Conservation (phyloP, 305 asterid genomes). For the Fraxinus velutina region DNA sequence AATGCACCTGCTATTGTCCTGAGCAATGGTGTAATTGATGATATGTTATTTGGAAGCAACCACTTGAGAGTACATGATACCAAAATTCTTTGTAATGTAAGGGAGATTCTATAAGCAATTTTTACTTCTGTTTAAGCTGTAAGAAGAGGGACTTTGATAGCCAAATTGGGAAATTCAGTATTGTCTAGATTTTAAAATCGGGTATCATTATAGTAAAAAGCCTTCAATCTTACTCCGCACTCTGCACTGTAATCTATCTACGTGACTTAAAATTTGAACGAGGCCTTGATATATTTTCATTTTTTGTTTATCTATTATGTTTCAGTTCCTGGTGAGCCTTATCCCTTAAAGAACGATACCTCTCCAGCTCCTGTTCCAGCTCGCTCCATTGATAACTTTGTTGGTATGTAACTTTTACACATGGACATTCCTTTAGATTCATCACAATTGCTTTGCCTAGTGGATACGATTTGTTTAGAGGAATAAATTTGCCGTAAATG, state of each 20-base stretch:
- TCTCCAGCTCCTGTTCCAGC: constrained; percentile 66
- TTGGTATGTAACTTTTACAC: constrained; percentile 44
- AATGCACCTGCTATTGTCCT: neutral
- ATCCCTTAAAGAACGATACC: constrained; percentile 41
- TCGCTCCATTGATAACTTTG: constrained; percentile 47
- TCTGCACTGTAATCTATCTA: neutral
- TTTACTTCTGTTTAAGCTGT: neutral
- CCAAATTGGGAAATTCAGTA: neutral
- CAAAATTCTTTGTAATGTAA: neutral
- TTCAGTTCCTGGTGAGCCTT: constrained; percentile 86
- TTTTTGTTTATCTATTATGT: constrained; percentile 16
- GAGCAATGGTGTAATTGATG: neutral
- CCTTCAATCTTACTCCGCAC: neutral
- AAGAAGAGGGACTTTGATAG: neutral
- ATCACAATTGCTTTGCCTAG: neutral
- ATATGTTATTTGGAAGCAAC: neutral
- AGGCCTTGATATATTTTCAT: constrained; percentile 9
- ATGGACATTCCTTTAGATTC: neutral
- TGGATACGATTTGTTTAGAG: neutral
- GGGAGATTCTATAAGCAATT: neutral
- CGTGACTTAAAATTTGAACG: neutral
- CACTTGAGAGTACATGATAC: neutral
- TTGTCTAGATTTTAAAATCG: neutral
- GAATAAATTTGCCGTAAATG: neutral
- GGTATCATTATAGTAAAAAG: neutral